phyloP scores from a whole-genome alignment of 2,329 filamentous ascomycete species.

The Colletotrichum sp. region DNA sequence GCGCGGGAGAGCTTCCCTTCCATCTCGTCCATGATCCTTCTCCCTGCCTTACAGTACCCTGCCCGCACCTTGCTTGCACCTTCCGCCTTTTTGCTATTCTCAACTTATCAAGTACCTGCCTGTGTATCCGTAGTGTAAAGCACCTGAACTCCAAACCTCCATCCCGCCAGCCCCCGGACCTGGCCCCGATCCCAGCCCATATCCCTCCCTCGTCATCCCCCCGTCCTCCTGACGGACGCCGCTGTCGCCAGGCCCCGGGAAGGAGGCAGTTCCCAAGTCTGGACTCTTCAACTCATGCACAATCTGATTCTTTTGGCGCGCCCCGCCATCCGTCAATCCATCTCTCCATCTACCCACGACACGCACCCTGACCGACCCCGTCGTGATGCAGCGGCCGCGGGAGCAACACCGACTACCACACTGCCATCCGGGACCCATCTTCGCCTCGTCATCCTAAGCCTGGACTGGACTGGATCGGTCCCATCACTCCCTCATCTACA shows the following conservation, averaged over 20 bases:
- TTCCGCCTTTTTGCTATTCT: neutral
- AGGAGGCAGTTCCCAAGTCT: neutral
- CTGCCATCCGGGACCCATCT: neutral
- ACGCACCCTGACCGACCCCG: neutral
- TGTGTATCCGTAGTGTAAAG: neutral
- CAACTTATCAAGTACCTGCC: neutral
- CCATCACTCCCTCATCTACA: neutral
- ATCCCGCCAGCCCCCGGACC: neutral
- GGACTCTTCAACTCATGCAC: neutral
- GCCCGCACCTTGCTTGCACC: neutral
- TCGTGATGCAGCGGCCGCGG: neutral
- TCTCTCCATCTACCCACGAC: neutral
- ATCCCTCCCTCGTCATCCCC: neutral
- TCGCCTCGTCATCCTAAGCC: neutral
- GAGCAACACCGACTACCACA: neutral
- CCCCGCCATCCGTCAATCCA: neutral
- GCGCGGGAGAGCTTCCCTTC: neutral
- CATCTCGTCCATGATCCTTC: neutral
- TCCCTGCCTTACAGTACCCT: neutral
- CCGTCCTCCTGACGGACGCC: neutral
- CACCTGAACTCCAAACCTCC: slow-evolving; percentile 9
- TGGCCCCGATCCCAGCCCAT: slow-evolving; percentile 15
- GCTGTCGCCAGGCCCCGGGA: neutral
- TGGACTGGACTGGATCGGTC: neutral
- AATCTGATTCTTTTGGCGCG: neutral